Percentiles rank a stretch among this genome's conserved stretches.
These are phyloP conservation scores for Candolleomyces aberdarensis DNA, from an alignment of 768 basidiomycete genomes.

Conservation along the genomic window DNA sequence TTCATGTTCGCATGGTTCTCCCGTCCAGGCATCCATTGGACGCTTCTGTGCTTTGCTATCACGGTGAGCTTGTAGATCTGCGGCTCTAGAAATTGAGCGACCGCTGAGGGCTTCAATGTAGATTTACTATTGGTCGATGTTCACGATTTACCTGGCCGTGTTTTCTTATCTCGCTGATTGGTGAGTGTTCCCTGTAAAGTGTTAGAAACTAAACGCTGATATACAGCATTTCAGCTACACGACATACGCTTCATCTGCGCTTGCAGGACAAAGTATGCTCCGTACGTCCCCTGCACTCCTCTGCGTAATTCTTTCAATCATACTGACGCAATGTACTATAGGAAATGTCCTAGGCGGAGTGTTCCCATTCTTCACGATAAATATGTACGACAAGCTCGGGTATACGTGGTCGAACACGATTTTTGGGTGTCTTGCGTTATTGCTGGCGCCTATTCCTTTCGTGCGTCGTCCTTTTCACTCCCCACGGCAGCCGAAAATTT, in stretches of 20 bases:
- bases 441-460: conserved; percentile 50
- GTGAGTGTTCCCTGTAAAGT: conserved; percentile 26
- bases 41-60: conserved; percentile 49
- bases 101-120: conserved; percentile 10
- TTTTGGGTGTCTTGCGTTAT: conserved; percentile 43
- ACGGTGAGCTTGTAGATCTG: conserved; percentile 20
- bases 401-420: conserved; percentile 56
- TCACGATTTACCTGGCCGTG: conserved; percentile 50
- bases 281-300: conserved; percentile 29
- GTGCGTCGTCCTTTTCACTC: conserved; percentile 22
- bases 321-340: conserved; percentile 12
- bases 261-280: conserved; percentile 58
- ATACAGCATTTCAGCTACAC: conserved; percentile 25
- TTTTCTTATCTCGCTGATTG: conserved; percentile 61
- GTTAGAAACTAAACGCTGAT: conserved; percentile 14
- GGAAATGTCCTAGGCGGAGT: conserved; percentile 43
- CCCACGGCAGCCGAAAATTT: no score
- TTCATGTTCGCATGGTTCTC: conserved; percentile 70
- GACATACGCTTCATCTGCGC: conserved; percentile 57
- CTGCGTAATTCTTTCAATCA: not conserved
- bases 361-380: conserved; percentile 57
- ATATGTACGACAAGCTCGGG: conserved; percentile 48
- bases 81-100: not conserved
- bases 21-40: conserved; percentile 51
- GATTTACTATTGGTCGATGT: conserved; percentile 46